Base-by-base conservation (phyloP, 805 yeast species). In the Ogataea allantospora region DNA sequence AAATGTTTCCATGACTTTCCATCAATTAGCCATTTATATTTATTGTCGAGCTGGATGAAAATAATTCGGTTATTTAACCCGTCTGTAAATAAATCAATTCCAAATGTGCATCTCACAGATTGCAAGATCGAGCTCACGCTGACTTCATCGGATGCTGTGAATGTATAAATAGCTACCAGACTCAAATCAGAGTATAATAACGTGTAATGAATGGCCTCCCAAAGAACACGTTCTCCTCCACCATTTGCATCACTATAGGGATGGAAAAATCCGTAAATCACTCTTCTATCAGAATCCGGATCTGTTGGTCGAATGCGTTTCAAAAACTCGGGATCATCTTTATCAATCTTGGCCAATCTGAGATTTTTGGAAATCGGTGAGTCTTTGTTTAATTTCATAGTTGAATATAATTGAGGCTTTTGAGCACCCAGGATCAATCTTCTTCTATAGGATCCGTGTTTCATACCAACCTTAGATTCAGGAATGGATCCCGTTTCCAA, bases 241-340 rank as follows among this genome's bases (percentile, higher is more conserved):
- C 99, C 99, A 30, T 95, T 96, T 26, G 96, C 95, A 57, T 85
- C 86, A 47, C 96, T 88, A 52, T 82, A 85, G 0, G 99, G 99
- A 63, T 93, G 99, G 67, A 93, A 88, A 54, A 84, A 89, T 5
- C 98, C 99, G 57, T 68, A 82, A 8, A 87, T 60, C 7, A 70
- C 48, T 27, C 54, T 58, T 18, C 85, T 55, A 2, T 54, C 45
- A 2, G 59, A 56, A 31, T 57, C 63, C 2, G 59, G 58, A 35
- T 57, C 65, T 25, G 71, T 52, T 6, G 63, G 62, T 28, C 52
- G 56, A 14, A 60, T 38, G 12, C 47, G 38, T 6, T 43, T 46
- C 14, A 51, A 31, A 21, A 61, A 55, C 5, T 29, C 29, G 3
- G 36, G 28, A 19, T 46, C 44, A 14, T 55, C 46, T 16, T 48